phyloP scores from a whole-genome alignment of 768 basidiomycete species.

The Amylocystis lapponica region DNA sequence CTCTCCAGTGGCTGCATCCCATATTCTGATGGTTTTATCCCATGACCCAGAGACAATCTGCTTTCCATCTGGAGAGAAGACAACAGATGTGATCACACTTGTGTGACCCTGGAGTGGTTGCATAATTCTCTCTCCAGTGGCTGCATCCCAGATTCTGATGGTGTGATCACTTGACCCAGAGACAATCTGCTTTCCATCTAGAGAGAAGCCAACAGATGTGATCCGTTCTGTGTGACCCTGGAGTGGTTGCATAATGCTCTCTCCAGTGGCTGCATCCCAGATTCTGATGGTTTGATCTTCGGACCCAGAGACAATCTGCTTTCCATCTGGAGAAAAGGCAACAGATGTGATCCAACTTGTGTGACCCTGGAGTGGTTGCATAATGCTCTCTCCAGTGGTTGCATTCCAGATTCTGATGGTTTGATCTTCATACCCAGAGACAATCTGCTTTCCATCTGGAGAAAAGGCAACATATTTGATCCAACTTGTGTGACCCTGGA shows the following conservation, averaged over 20 bases:
- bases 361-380: no score
- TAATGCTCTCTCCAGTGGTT: no score
- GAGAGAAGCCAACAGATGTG: constrained; percentile 14
- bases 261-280: constrained; percentile 6
- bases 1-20: constrained; percentile 21
- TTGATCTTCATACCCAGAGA: no score
- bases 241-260: background rate
- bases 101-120: constrained; percentile 1
- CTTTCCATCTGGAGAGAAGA: constrained; percentile 24
- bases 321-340: constrained; percentile 11
- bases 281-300: constrained; percentile 8
- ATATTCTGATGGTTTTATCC: constrained; percentile 23
- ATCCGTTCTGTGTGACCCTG: constrained; percentile 10
- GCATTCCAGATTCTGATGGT: no score
- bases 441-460: no score
- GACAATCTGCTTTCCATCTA: constrained; percentile 10
- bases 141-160: constrained; percentile 10
- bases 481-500: constrained; percentile 8
- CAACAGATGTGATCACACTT: constrained; percentile 10
- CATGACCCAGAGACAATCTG: constrained; percentile 23
- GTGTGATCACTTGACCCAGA: constrained; percentile 7
- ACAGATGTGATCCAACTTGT: no score
- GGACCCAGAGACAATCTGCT: constrained; percentile 7
- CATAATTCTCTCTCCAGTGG: background rate
- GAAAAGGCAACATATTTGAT: constrained; percentile 11